Percentiles rank a stretch among this genome's conserved stretches.
Conservation (phyloP, 176 grass and related monocot species). For the Otatea glauca region DNA sequence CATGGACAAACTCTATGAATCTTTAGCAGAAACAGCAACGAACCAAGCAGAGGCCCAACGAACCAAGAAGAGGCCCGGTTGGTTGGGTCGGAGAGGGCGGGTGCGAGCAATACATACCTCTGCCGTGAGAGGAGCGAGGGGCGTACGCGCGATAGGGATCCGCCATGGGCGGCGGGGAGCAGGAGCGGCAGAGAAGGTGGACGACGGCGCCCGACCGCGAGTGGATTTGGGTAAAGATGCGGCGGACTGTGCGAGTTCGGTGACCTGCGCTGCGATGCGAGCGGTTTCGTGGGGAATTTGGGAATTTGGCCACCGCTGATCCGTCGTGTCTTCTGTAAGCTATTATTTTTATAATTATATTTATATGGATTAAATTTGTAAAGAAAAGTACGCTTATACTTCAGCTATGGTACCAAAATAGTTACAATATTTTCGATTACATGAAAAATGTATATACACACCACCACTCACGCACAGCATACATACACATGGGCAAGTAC, state of each 20-base stretch:
- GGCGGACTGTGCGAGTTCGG: background rate
- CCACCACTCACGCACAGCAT: no score
- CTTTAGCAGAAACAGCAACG: background rate
- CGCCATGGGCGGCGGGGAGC: slow-evolving; percentile 24
- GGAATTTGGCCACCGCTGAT: no score
- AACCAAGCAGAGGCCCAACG: background rate
- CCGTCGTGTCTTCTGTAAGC: no score
- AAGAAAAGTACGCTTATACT: no score
- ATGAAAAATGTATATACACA: no score
- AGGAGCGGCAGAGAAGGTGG: background rate
- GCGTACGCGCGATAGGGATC: slow-evolving; percentile 51
- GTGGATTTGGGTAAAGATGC: background rate
- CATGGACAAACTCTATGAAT: background rate
- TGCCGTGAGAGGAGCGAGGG: slow-evolving; percentile 36
- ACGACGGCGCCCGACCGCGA: background rate
- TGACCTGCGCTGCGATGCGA: background rate
- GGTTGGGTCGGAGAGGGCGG: background rate
- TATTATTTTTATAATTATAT: no score
- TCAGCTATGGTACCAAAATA: no score
- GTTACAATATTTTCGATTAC: no score
- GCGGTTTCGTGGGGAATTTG: background rate
- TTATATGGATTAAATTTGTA: no score
- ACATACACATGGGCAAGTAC: no score
- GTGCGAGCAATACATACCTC: slow-evolving; percentile 30
- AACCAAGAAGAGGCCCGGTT: background rate